Conservation (phyloP, 345 rosid species). For the Luvunga scandens region DNA sequence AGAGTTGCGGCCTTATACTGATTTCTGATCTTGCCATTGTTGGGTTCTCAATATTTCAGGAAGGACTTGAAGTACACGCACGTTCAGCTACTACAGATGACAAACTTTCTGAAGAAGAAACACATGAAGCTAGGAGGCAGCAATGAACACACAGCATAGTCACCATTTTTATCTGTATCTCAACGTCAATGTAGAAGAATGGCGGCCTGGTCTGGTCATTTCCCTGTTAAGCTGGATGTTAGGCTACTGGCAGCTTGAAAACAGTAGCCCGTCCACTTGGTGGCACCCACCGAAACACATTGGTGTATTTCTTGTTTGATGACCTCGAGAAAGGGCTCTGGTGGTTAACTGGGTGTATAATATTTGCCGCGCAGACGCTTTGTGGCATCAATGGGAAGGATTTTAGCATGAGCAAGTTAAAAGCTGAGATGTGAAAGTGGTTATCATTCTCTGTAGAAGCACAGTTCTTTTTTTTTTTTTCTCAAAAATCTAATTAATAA, state of each 20-base stretch:
- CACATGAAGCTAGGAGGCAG: constrained; percentile 17
- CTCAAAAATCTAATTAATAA: no score
- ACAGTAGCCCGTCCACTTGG: not conserved
- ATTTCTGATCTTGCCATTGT: not conserved
- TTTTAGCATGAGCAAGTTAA: not conserved
- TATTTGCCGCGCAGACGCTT: not conserved
- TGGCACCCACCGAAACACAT: not conserved
- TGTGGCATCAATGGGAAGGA: not conserved
- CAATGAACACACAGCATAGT: constrained; percentile 4
- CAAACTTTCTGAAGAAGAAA: constrained; percentile 19
- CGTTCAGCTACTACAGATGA: constrained; percentile 15
- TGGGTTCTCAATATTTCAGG: constrained; percentile 17
- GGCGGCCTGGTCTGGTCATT: constrained; percentile 3
- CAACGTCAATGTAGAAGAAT: not conserved
- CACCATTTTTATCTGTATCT: not conserved
- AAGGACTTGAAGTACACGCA: constrained; percentile 7
- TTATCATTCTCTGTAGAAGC: not conserved
- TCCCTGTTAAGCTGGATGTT: not conserved
- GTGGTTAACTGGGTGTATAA: not conserved
- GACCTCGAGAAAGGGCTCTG: not conserved
- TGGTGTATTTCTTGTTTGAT: not conserved
- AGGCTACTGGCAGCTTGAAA: not conserved
- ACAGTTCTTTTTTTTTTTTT: no score
- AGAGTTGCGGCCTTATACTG: not conserved
- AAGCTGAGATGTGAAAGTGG: not conserved